Evolutionary conservation across 2,329 filamentous ascomycete species (phyloP).

Genomic region (Trichothecium sympodiale): DNA sequence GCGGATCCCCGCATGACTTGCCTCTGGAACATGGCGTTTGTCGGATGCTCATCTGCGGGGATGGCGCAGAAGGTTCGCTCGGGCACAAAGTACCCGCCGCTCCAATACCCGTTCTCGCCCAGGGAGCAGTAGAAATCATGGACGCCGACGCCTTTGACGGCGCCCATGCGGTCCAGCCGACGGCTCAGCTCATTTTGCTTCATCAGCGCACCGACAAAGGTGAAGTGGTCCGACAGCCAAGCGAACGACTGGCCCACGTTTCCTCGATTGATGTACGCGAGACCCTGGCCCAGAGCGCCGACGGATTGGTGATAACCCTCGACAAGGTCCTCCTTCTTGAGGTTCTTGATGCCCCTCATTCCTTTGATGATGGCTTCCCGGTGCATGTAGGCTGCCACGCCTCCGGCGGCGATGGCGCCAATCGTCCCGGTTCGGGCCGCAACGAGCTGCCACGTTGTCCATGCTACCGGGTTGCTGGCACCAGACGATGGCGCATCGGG

Average conservation of each 20-base stretch:
- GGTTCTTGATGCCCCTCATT: constrained; percentile 31
- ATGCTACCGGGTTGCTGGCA: constrained; percentile 23
- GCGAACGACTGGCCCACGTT: constrained; percentile 57
- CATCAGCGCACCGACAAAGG: constrained; percentile 73
- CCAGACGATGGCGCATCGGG: constrained; percentile 10
- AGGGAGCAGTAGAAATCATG: constrained; percentile 68
- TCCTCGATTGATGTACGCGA: constrained; percentile 46
- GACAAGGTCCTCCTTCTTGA: constrained; percentile 35
- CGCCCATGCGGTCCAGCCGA: constrained; percentile 51
- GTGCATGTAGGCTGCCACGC: constrained; percentile 71
- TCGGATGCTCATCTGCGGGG: constrained; percentile 37
- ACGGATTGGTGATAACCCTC: constrained; percentile 37
- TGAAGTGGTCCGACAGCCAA: constrained; percentile 74
- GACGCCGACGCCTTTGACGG: constrained; percentile 54
- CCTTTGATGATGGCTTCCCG: constrained; percentile 52
- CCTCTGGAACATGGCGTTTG: constrained; percentile 33
- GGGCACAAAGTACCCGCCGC: constrained; percentile 45
- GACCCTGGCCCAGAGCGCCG: constrained; percentile 38
- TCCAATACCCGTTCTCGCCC: constrained; percentile 58
- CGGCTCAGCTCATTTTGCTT: constrained; percentile 60
- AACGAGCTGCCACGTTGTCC: constrained; percentile 48
- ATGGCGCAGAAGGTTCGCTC: constrained; percentile 74
- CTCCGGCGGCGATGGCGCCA: constrained; percentile 69
- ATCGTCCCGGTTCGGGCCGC: constrained; percentile 75
- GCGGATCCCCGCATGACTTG: constrained; percentile 51